phyloP scores from a whole-genome alignment of 2,329 filamentous ascomycete genomes.

The Penicillium sp. region DNA sequence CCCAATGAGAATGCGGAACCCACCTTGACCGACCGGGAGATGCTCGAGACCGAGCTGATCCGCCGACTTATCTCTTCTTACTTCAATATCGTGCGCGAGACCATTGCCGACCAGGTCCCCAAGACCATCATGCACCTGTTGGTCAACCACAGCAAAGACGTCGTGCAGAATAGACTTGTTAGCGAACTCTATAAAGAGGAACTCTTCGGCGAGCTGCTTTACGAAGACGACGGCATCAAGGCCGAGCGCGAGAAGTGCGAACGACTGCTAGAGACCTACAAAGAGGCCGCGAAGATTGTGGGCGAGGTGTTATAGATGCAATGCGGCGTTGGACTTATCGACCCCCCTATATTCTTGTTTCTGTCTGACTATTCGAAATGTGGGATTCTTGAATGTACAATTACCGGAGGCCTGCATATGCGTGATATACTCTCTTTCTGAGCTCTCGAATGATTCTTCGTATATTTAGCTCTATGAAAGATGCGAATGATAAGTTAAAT shows the following conservation, averaged over 20 bases:
- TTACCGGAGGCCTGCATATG: constrained; percentile 17
- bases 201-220: constrained; percentile 85
- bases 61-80: constrained; percentile 94
- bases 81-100: constrained; percentile 98
- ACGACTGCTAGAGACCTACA: constrained; percentile 89
- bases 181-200: constrained; percentile 91
- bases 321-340: neutral
- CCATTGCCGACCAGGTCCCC: constrained; percentile 96
- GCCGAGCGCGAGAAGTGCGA: constrained; percentile 98
- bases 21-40: constrained; percentile 88
- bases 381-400: constrained; percentile 21
- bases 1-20: constrained; percentile 59
- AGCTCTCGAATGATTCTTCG: neutral
- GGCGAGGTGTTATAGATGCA: constrained; percentile 74
- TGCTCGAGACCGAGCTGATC: constrained; percentile 96
- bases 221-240: constrained; percentile 96
- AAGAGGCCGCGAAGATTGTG: constrained; percentile 96
- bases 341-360: neutral
- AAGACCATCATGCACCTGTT: constrained; percentile 98
- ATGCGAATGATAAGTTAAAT: neutral
- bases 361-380: constrained; percentile 14
- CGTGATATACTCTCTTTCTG: constrained; percentile 7
- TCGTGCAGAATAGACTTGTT: constrained; percentile 92
- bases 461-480: neutral
- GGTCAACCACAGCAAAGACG: constrained; percentile 97